Percentiles rank a stretch among this genome's conserved stretches.
Evolutionary conservation across 768 basidiomycete species (phyloP).

Genomic region (Sutorius australiensis): DNA sequence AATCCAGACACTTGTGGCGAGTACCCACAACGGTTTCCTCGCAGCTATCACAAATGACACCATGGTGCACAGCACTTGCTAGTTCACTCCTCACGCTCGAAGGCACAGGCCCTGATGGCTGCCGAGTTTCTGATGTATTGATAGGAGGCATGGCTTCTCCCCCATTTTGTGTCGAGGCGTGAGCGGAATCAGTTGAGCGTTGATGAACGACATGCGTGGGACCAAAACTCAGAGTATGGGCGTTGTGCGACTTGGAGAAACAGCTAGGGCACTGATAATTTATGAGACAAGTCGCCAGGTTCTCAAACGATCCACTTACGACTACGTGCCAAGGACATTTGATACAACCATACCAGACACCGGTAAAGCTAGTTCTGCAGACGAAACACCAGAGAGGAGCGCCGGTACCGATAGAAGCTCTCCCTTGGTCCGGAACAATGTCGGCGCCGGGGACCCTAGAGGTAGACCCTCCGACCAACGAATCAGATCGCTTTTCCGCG

Average conservation of each 20-base stretch:
- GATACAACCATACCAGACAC: slow-evolving; percentile 30
- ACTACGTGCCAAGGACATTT: slow-evolving; percentile 32
- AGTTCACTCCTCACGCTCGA: neutral
- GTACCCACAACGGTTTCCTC: slow-evolving; percentile 52
- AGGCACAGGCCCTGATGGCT: neutral
- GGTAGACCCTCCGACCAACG: neutral
- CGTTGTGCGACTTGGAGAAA: slow-evolving; percentile 25
- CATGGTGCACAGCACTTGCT: slow-evolving; percentile 41
- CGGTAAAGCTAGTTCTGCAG: slow-evolving; percentile 23
- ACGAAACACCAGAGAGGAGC: slow-evolving; percentile 28
- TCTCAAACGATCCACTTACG: slow-evolving; percentile 17
- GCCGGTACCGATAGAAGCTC: neutral
- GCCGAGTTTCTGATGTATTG: neutral
- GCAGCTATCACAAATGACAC: slow-evolving; percentile 68
- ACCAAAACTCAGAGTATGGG: slow-evolving; percentile 31
- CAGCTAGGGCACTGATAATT: slow-evolving; percentile 23
- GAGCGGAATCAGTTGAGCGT: slow-evolving; percentile 1
- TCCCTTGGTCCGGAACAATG: neutral
- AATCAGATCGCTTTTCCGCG: neutral
- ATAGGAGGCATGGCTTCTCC: neutral
- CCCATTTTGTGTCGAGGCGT: neutral
- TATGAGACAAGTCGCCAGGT: slow-evolving; percentile 4
- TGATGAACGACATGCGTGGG: slow-evolving; percentile 28
- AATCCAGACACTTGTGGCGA: slow-evolving; percentile 80
- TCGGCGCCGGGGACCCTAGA: neutral